These are phyloP conservation scores for Canavalia gladiata DNA, from an alignment of 306 rosid genomes.

Conservation along the genomic window DNA sequence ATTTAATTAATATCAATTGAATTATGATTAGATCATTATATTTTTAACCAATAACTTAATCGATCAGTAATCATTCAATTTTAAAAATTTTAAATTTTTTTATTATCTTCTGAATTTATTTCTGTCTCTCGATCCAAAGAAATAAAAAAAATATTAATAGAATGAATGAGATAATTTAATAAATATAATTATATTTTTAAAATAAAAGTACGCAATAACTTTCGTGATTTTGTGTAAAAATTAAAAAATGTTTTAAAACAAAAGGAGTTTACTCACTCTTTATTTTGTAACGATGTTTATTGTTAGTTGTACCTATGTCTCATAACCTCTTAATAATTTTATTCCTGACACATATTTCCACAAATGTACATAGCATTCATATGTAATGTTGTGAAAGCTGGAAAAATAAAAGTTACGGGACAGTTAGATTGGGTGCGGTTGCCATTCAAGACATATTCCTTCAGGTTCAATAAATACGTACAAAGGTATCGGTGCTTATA, in stretches of 20 bases:
- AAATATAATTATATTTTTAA: background rate
- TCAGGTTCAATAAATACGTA: background rate
- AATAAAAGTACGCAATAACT: background rate
- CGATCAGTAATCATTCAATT: too few species aligned
- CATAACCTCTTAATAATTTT: background rate
- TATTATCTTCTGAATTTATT: too few species aligned
- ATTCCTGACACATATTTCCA: background rate
- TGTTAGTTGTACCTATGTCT: background rate
- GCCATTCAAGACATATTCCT: background rate
- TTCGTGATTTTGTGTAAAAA: background rate
- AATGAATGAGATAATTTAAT: background rate
- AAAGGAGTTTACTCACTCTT: too few species aligned
- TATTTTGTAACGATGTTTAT: background rate
- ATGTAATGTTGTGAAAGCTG: conserved; percentile 1
- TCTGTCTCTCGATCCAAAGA: too few species aligned
- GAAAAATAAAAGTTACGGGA: background rate
- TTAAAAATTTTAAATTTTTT: too few species aligned
- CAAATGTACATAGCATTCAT: background rate
- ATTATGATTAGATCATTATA: too few species aligned
- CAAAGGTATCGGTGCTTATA: background rate
- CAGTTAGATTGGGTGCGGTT: conserved; percentile 11
- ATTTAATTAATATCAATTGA: too few species aligned
- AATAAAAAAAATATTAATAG: background rate
- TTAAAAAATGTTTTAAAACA: background rate
- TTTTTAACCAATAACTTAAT: too few species aligned